Conservation (phyloP, 164 flowering plant genomes). For the Paratinospora sagittata region DNA sequence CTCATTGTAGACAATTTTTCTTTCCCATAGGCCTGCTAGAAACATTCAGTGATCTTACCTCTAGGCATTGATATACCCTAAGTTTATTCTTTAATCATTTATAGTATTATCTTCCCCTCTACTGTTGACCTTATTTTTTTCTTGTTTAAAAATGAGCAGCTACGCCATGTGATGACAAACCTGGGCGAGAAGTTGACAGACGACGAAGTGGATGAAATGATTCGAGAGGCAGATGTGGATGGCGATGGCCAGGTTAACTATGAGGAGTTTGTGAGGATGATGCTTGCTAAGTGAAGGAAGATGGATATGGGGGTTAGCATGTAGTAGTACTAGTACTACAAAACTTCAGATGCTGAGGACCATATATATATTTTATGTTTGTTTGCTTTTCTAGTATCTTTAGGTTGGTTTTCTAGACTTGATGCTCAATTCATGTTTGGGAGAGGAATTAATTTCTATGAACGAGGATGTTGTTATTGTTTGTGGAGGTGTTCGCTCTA, state of each 20-base stretch:
- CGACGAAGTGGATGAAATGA: conserved; percentile 65
- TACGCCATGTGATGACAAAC: conserved; percentile 58
- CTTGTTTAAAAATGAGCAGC: conserved; percentile 21
- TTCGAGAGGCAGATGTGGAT: conserved; percentile 52
- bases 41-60: background rate
- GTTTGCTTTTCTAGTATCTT: background rate
- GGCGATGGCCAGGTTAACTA: conserved; percentile 58
- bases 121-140: background rate
- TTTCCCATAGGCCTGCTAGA: too few species aligned
- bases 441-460: background rate
- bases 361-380: background rate
- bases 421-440: background rate
- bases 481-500: background rate
- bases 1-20: too few species aligned
- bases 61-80: too few species aligned
- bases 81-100: too few species aligned
- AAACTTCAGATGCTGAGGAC: background rate
- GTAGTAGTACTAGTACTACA: background rate
- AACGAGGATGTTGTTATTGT: background rate
- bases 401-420: background rate
- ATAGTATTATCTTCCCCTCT: background rate
- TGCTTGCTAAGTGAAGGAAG: conserved; percentile 44
- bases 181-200: conserved; percentile 60
- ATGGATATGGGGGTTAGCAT: background rate
- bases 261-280: conserved; percentile 54